These are phyloP conservation scores for Porcisia deanei DNA, from an alignment of 208 protist species.

Conservation along the genomic window DNA sequence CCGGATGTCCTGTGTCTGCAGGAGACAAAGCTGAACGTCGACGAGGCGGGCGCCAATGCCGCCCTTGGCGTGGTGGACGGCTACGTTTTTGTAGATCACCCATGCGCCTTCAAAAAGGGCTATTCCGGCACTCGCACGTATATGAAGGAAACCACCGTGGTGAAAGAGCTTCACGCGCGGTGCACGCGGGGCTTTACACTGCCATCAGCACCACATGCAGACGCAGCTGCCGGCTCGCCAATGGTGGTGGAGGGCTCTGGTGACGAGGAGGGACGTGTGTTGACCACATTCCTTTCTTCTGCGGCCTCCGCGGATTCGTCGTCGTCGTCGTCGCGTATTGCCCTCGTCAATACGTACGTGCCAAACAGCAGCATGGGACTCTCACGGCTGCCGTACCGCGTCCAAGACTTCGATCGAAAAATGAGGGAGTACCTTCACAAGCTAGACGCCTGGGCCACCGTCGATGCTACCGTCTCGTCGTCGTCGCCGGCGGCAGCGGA, in stretches of 20 bases:
- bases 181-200: slow-evolving; percentile 41
- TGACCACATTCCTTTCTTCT: slow-evolving; percentile 77
- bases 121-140: slow-evolving; percentile 91
- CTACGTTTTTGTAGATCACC: slow-evolving; percentile 79
- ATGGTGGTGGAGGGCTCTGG: slow-evolving; percentile 19
- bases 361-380: slow-evolving; percentile 92
- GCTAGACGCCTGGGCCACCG: slow-evolving; percentile 36
- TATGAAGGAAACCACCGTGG: slow-evolving; percentile 35
- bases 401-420: slow-evolving; percentile 73
- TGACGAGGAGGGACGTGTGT: slow-evolving; percentile 87
- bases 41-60: slow-evolving; percentile 50
- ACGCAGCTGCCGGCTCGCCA: not conserved
- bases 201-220: slow-evolving; percentile 1
- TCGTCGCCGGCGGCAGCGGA: not conserved
- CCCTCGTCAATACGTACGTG: slow-evolving; percentile 93
- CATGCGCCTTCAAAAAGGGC: slow-evolving; percentile 77
- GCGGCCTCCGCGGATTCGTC: not conserved
- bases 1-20: slow-evolving; percentile 91
- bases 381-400: slow-evolving; percentile 86
- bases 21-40: slow-evolving; percentile 92
- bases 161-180: slow-evolving; percentile 19
- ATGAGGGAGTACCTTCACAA: slow-evolving; percentile 62
- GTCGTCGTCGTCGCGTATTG: slow-evolving; percentile 33
- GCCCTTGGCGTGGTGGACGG: slow-evolving; percentile 64
- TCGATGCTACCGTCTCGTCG: not conserved